phyloP scores from a whole-genome alignment of 495 filamentous ascomycete species.

The Diplogelasinospora grovesii region DNA sequence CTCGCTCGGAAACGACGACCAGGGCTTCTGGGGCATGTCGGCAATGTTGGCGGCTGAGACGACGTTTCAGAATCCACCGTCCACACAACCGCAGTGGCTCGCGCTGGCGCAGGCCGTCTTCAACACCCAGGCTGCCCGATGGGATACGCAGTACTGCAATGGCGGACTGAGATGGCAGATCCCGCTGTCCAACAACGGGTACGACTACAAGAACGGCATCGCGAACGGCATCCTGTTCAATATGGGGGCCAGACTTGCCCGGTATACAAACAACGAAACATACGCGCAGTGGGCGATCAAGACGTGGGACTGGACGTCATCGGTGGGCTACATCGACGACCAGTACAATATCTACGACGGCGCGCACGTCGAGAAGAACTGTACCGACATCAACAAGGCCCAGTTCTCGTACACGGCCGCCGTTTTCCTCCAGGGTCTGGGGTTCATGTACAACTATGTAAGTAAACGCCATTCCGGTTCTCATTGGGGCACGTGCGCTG shows the following conservation, averaged over 20 bases:
- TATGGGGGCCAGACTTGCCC: slow-evolving; percentile 58
- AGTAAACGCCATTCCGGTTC: slow-evolving; percentile 12
- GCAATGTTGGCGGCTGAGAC: slow-evolving; percentile 61
- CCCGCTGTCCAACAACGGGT: slow-evolving; percentile 61
- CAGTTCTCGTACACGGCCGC: slow-evolving; percentile 66
- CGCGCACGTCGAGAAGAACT: slow-evolving; percentile 46
- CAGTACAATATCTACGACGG: slow-evolving; percentile 63
- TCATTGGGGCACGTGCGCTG: slow-evolving; percentile 22
- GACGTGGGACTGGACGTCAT: slow-evolving; percentile 55
- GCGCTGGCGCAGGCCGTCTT: slow-evolving; percentile 66
- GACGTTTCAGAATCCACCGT: slow-evolving; percentile 51
- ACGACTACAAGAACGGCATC: slow-evolving; percentile 69
- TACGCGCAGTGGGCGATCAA: slow-evolving; percentile 62
- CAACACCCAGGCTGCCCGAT: slow-evolving; percentile 54
- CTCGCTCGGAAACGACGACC: slow-evolving; percentile 70
- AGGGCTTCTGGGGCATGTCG: slow-evolving; percentile 62
- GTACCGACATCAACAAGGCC: slow-evolving; percentile 43
- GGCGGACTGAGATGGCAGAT: slow-evolving; percentile 77
- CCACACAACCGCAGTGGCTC: slow-evolving; percentile 53
- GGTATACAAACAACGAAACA: slow-evolving; percentile 60
- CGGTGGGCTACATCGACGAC: slow-evolving; percentile 49
- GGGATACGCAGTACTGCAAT: slow-evolving; percentile 51
- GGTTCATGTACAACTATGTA: slow-evolving; percentile 62
- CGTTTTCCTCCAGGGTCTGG: slow-evolving; percentile 56
- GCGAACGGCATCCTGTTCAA: slow-evolving; percentile 71